Evolutionary conservation across 495 filamentous ascomycete species (phyloP).

Genomic region (Physcia stellaris): DNA sequence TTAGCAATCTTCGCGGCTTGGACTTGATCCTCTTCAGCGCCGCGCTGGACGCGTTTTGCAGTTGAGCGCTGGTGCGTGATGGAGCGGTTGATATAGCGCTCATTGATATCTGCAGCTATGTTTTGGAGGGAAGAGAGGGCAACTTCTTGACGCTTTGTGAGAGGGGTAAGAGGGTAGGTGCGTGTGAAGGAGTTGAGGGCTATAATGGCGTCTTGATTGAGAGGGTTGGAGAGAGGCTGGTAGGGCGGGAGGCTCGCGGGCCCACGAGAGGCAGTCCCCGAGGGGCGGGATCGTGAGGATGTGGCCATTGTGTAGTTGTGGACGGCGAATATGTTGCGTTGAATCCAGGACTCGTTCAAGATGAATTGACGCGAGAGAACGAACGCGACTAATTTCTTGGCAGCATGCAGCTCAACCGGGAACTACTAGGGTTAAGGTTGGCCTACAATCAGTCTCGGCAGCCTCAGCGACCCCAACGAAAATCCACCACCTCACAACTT

Average conservation of each 20-base stretch:
- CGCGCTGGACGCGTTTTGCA: constrained; percentile 7
- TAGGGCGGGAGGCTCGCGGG: constrained; percentile 39
- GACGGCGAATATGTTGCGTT: no score
- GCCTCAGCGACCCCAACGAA: no score
- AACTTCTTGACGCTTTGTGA: constrained; percentile 25
- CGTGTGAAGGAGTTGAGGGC: constrained; percentile 23
- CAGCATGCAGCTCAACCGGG: no score
- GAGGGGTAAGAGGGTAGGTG: constrained; percentile 17
- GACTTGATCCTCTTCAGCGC: constrained; percentile 3
- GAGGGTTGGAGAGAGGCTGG: constrained; percentile 39
- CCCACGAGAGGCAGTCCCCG: neutral
- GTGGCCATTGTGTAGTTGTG: no score
- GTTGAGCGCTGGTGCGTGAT: constrained; percentile 13
- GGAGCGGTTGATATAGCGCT: constrained; percentile 24
- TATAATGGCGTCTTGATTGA: constrained; percentile 22
- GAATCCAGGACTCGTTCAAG: no score
- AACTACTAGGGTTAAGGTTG: no score
- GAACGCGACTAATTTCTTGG: no score
- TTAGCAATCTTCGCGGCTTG: constrained; percentile 17
- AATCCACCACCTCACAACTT: no score
- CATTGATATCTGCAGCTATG: constrained; percentile 33
- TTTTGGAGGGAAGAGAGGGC: constrained; percentile 27
- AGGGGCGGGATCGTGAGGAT: neutral
- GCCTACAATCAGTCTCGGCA: no score
- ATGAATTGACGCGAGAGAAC: no score